Percentiles rank a stretch among this genome's conserved stretches.
Conservation (phyloP, 768 basidiomycete species). For the Cystobasidium onofrii region DNA sequence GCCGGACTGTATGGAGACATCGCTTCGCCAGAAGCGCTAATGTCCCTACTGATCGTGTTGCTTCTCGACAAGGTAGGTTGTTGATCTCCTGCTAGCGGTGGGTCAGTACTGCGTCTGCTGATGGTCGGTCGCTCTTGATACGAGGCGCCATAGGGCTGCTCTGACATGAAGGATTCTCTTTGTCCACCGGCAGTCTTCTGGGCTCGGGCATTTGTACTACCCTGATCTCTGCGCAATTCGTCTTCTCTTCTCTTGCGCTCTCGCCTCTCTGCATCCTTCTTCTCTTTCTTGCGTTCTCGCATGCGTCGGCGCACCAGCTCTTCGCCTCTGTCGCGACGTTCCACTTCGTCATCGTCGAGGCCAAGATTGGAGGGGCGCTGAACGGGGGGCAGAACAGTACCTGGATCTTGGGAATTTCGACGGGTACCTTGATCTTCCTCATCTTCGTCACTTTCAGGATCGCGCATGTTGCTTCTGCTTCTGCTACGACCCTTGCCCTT, state of each 20-base stretch:
- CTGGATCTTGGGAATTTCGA: slow-evolving; percentile 5
- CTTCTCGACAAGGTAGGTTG: background rate
- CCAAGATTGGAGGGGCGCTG: background rate
- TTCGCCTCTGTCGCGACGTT: slow-evolving; percentile 46
- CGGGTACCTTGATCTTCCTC: background rate
- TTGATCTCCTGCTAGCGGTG: background rate
- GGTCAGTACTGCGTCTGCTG: slow-evolving; percentile 35
- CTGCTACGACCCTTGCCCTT: slow-evolving; percentile 3
- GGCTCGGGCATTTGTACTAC: slow-evolving; percentile 28
- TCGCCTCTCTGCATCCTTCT: slow-evolving; percentile 41
- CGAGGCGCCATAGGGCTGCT: background rate
- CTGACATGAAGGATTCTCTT: slow-evolving; percentile 14
- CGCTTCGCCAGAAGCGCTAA: background rate
- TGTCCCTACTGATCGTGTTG: background rate
- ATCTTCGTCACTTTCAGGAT: slow-evolving; percentile 2
- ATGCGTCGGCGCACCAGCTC: slow-evolving; percentile 47
- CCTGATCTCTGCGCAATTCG: slow-evolving; percentile 31
- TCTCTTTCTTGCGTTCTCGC: slow-evolving; percentile 44
- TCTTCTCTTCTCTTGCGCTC: slow-evolving; percentile 30
- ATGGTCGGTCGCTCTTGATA: slow-evolving; percentile 39
- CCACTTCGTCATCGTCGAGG: slow-evolving; percentile 45
- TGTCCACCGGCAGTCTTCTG: slow-evolving; percentile 34
- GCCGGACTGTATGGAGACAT: slow-evolving; percentile 23
- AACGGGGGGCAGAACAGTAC: background rate
- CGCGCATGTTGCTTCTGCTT: background rate